Conservation (phyloP, 768 basidiomycete genomes). For the Hypholoma fasciculare region DNA sequence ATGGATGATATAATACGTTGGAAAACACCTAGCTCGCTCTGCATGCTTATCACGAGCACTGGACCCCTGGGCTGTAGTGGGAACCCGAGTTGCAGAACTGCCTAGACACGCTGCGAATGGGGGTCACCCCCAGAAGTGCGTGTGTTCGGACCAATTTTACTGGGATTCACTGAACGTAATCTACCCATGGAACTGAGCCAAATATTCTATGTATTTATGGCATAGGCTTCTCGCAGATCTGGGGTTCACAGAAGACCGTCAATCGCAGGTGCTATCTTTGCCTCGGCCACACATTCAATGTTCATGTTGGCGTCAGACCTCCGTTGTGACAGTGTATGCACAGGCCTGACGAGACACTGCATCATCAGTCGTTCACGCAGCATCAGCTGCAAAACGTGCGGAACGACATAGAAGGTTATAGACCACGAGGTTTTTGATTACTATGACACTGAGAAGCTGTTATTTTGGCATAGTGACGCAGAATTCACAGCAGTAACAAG, state of each 20-base stretch:
- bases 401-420: neutral
- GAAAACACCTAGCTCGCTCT: too few species aligned
- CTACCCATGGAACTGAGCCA: neutral
- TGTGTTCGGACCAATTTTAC: neutral
- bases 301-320: too few species aligned
- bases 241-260: too few species aligned
- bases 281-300: too few species aligned
- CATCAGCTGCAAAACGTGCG: neutral
- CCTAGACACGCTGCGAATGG: neutral
- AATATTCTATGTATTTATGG: neutral
- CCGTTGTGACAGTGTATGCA: too few species aligned
- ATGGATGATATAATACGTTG: too few species aligned
- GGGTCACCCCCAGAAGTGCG: neutral
- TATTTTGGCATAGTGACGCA: neutral
- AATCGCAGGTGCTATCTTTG: too few species aligned
- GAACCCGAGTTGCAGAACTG: neutral
- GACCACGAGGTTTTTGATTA: neutral
- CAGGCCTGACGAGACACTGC: neutral
- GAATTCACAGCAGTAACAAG: neutral
- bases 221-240: too few species aligned
- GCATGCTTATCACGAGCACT: too few species aligned
- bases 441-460: constrained; percentile 2
- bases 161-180: neutral
- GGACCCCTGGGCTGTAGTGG: too few species aligned
- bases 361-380: neutral